Evolutionary conservation across 2,329 filamentous ascomycete species (phyloP), one percentile per base, ranked within the genome.

Genomic region (Verticillium klebahnii): DNA sequence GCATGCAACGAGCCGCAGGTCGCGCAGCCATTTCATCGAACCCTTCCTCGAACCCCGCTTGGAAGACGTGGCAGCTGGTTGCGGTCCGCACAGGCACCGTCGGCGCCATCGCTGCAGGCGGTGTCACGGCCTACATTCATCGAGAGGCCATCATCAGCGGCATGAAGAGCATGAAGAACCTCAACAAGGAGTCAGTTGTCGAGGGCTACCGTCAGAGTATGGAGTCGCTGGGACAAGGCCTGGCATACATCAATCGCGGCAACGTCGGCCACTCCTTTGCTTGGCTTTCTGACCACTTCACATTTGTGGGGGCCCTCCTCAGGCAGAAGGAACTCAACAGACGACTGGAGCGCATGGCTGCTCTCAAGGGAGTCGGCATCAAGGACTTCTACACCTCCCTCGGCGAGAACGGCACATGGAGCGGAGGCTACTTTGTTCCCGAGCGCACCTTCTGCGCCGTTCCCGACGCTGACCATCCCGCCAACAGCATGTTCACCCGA

Each of bases 61-160:
- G 82, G 82, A 81, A 81, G 62, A 75, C 79, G 0, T 86, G 83
- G 83, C 82, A 85, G 68, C 70, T 84, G 2, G 85, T 93, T 56
- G 92, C 92, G 23, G 88, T 94, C 74, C 89, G 89, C 58, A 92
- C 91, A 0, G 92, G 92, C 1, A 93, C 91, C 0, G 90, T 92
- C 0, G 91, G 91, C 1, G 86, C 93, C 12, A 92, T 93, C 32
- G 88, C 88, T 0, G 92, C 91, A 0, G 92, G 92, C 1, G 90
- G 90, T 1, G 92, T 93, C 0, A 90, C 91, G 0, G 89, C 92
- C 2, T 96, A 95, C 75, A 83, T 88, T 66, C 90, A 94, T 71
- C 85, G 91, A 23, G 85, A 91, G 62, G 82, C 88, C 66, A 88
- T 96, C 64, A 72, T 80, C 57, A 71, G 79, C 1, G 78, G 79